A percentile compares a stretch with the other conserved stretches of the same genome.
These are phyloP conservation scores for Alternaria ethzedia DNA, from an alignment of 2,329 filamentous ascomycete genomes.

Conservation along the genomic window DNA sequence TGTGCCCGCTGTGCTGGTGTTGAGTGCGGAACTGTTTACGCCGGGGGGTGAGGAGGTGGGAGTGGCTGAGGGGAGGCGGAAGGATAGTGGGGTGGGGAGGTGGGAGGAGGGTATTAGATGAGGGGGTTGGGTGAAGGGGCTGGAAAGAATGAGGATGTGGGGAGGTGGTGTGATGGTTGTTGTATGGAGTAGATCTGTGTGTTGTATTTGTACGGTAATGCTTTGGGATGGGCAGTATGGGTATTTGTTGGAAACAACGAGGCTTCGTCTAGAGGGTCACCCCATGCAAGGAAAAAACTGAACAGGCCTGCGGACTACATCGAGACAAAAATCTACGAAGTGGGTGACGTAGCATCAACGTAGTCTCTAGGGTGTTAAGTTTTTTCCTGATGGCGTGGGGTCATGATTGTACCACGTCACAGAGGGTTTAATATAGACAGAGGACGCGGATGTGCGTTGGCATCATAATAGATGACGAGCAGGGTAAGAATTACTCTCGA, in stretches of 20 bases:
- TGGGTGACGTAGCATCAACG: too few species aligned
- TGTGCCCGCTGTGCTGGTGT: conserved; percentile 42
- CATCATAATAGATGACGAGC: neutral
- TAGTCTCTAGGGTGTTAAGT: too few species aligned
- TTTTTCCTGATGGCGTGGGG: too few species aligned
- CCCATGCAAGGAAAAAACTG: too few species aligned
- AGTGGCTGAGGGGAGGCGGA: conserved; percentile 4
- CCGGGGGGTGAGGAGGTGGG: conserved; percentile 22
- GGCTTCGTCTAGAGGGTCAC: too few species aligned
- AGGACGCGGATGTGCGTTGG: too few species aligned
- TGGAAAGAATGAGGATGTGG: neutral
- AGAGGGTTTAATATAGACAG: neutral
- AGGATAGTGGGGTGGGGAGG: conserved; percentile 26
- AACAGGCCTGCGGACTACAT: too few species aligned
- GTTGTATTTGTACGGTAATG: neutral
- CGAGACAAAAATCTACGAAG: too few species aligned
- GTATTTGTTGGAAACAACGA: too few species aligned
- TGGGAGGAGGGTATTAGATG: conserved; percentile 33
- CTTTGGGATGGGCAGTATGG: neutral
- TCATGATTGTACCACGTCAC: neutral
- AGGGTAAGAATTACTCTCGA: neutral
- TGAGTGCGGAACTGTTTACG: conserved; percentile 46
- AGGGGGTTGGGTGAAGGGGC: neutral
- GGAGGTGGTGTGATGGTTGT: neutral
- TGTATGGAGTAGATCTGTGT: neutral